Percentiles rank a stretch among this genome's conserved stretches.
These are phyloP conservation scores for Trichoderma reesei DNA, from an alignment of 495 filamentous ascomycete genomes.

Conservation along the genomic window DNA sequence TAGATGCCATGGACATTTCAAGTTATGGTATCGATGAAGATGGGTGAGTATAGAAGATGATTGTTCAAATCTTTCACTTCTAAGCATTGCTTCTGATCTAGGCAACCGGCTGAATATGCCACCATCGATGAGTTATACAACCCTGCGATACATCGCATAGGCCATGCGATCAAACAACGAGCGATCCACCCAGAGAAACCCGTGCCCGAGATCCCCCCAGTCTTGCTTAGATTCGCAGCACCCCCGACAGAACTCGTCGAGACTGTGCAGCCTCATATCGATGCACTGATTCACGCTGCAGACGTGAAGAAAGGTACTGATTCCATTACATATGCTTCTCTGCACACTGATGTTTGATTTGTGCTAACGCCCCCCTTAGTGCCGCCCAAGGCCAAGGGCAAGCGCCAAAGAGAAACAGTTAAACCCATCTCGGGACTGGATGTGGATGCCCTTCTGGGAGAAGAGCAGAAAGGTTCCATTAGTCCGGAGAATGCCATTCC, in stretches of 20 bases:
- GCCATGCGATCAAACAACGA: slow-evolving; percentile 72
- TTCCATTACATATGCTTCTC: slow-evolving; percentile 9
- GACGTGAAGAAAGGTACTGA: slow-evolving; percentile 88
- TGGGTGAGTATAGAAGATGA: slow-evolving; percentile 40
- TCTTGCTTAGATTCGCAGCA: slow-evolving; percentile 63
- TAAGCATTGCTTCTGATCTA: slow-evolving; percentile 19
- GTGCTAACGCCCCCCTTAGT: slow-evolving; percentile 44
- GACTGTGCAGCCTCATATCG: slow-evolving; percentile 45
- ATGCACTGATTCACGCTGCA: slow-evolving; percentile 55
- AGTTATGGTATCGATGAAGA: slow-evolving; percentile 49
- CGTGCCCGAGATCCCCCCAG: slow-evolving; percentile 54
- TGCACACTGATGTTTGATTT: not conserved
- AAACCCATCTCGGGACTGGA: slow-evolving; percentile 90
- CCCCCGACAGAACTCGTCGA: slow-evolving; percentile 58
- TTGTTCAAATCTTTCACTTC: not conserved
- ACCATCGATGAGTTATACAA: slow-evolving; percentile 77
- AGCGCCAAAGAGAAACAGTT: slow-evolving; percentile 55
- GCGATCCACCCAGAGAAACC: slow-evolving; percentile 65
- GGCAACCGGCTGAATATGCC: slow-evolving; percentile 61
- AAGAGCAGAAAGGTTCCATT: slow-evolving; percentile 49
- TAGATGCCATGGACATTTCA: slow-evolving; percentile 88
- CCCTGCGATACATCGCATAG: slow-evolving; percentile 85
- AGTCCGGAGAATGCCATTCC: slow-evolving; percentile 75
- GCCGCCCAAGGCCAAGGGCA: slow-evolving; percentile 71
- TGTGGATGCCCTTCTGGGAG: slow-evolving; percentile 63